Evolutionary conservation across 2,329 filamentous ascomycete species (phyloP).

Genomic region (Didymella segeticola): DNA sequence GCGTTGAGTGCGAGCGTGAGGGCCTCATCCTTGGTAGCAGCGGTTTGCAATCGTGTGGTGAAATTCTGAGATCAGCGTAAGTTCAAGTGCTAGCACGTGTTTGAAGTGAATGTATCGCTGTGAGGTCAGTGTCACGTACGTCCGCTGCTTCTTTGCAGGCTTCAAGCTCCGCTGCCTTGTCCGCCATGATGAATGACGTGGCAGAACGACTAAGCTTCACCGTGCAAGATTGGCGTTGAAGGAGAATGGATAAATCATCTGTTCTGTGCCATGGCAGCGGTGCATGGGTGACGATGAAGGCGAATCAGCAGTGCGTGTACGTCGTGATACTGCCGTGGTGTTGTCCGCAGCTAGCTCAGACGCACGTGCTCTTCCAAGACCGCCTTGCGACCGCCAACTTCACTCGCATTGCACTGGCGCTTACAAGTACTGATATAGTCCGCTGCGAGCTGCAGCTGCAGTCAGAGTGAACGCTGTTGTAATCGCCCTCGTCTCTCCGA

Average conservation of each 20-base stretch:
- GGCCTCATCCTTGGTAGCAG: conserved; percentile 66
- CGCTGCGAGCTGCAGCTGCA: background rate
- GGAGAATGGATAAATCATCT: conserved; percentile 5
- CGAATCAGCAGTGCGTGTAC: background rate
- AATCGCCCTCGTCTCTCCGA: background rate
- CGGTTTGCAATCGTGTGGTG: conserved; percentile 54
- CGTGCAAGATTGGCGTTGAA: background rate
- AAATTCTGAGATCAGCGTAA: conserved; percentile 31
- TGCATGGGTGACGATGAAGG: conserved; percentile 10
- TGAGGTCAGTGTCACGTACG: conserved; percentile 39
- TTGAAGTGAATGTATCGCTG: background rate
- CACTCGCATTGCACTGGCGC: background rate
- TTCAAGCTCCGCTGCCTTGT: conserved; percentile 32
- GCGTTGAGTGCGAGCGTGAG: conserved; percentile 77
- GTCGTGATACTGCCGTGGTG: conserved; percentile 27
- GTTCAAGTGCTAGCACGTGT: conserved; percentile 12
- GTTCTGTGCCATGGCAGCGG: conserved; percentile 4
- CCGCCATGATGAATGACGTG: conserved; percentile 34
- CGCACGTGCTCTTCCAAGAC: conserved; percentile 23
- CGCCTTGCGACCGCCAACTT: conserved; percentile 10
- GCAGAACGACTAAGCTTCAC: background rate
- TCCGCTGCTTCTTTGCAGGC: conserved; percentile 42
- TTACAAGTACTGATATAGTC: background rate
- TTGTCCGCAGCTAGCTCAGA: conserved; percentile 29
- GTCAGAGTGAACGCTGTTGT: background rate